These are phyloP conservation scores for Podaxis mareebaensis DNA, from an alignment of 768 basidiomycete genomes.

Conservation along the genomic window DNA sequence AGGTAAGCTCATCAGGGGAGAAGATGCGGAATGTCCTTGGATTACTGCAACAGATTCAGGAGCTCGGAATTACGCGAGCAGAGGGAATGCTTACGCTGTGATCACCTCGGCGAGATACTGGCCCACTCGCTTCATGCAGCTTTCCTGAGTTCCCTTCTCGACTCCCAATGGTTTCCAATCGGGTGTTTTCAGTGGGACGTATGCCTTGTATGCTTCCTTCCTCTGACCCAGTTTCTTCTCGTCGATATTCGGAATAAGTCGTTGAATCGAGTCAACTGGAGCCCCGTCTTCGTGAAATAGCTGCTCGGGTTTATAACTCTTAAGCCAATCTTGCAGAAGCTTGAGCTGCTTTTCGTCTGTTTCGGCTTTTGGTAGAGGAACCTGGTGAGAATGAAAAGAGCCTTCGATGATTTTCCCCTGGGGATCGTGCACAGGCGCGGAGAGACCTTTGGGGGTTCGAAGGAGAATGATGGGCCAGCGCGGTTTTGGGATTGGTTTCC, in stretches of 20 bases:
- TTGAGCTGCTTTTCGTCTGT: slow-evolving; percentile 62
- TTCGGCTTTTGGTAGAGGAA: slow-evolving; percentile 77
- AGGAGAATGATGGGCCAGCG: slow-evolving; percentile 88
- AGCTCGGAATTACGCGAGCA: background rate
- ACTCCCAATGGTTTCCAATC: slow-evolving; percentile 61
- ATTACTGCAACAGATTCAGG: slow-evolving; percentile 46
- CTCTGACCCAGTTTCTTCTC: slow-evolving; percentile 69
- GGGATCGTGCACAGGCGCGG: slow-evolving; percentile 64
- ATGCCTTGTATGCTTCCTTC: slow-evolving; percentile 66
- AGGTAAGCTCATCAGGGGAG: slow-evolving; percentile 86
- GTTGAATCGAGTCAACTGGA: slow-evolving; percentile 57
- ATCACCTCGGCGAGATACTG: slow-evolving; percentile 58
- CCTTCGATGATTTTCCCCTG: slow-evolving; percentile 74
- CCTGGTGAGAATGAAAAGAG: slow-evolving; percentile 86
- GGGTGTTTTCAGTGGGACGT: slow-evolving; percentile 61
- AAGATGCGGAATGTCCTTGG: slow-evolving; percentile 83
- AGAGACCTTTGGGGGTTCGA: slow-evolving; percentile 83
- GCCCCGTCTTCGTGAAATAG: slow-evolving; percentile 60
- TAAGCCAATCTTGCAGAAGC: slow-evolving; percentile 70
- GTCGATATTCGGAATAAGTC: slow-evolving; percentile 53
- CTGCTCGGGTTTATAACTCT: slow-evolving; percentile 66
- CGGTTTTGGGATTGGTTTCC: slow-evolving; percentile 82
- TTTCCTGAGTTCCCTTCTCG: slow-evolving; percentile 58
- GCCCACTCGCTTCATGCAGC: slow-evolving; percentile 77
- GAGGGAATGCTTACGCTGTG: slow-evolving; percentile 38